A percentile compares a stretch with the other conserved stretches of the same genome.
Evolutionary conservation across 2,329 filamentous ascomycete genomes (phyloP).

Genomic region (Trichoderma oligosporum): DNA sequence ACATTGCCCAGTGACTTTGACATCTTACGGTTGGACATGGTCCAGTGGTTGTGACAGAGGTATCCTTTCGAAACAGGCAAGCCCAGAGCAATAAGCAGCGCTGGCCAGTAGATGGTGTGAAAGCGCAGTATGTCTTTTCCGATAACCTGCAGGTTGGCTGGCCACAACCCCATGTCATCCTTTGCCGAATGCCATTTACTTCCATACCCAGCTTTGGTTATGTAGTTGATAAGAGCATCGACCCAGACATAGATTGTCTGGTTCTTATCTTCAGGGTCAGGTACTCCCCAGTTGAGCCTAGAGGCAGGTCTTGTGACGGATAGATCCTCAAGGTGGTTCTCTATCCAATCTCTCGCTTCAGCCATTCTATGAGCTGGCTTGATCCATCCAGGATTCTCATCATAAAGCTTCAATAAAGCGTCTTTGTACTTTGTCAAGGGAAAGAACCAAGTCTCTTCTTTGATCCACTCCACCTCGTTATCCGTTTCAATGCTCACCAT

Average conservation of each 20-base stretch:
- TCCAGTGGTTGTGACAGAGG: conserved; percentile 93
- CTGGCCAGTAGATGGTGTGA: conserved; percentile 97
- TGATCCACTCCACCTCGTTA: conserved; percentile 90
- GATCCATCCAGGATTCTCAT: conserved; percentile 72
- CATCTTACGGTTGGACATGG: conserved; percentile 88
- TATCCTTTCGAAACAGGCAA: conserved; percentile 75
- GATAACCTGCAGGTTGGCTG: conserved; percentile 85
- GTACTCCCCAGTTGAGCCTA: conserved; percentile 82
- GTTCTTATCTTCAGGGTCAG: conserved; percentile 73
- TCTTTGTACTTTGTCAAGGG: conserved; percentile 78
- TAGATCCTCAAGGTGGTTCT: conserved; percentile 75
- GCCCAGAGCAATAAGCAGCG: conserved; percentile 83
- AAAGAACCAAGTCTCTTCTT: conserved; percentile 94
- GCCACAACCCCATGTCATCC: conserved; percentile 69
- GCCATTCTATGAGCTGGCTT: conserved; percentile 68
- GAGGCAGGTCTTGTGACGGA: conserved; percentile 80
- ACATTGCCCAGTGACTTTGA: conserved; percentile 94
- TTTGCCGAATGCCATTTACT: conserved; percentile 59
- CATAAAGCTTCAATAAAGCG: conserved; percentile 74
- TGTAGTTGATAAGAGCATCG: conserved; percentile 90
- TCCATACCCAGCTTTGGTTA: conserved; percentile 77
- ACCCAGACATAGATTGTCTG: conserved; percentile 99
- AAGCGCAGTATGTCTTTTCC: conserved; percentile 97
- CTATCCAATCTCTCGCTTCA: conserved; percentile 75
- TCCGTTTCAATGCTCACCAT: conserved; percentile 84